Conservation (phyloP, 768 basidiomycete species). For the Tephrocybe rancida region DNA sequence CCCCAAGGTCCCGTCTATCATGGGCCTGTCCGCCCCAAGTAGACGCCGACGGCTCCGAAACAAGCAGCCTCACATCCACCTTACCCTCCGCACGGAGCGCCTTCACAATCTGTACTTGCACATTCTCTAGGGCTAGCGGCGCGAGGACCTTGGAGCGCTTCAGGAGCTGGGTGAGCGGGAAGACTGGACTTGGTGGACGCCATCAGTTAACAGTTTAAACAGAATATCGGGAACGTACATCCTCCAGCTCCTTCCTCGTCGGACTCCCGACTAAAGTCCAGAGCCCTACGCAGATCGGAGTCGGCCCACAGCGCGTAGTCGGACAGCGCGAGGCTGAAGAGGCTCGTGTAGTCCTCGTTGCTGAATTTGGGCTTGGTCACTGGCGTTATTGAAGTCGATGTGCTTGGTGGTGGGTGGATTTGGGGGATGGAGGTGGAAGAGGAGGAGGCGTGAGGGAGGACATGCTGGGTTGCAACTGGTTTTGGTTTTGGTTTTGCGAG, state of each 20-base stretch:
- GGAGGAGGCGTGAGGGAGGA: not conserved
- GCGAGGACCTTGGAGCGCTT: slow-evolving; percentile 37
- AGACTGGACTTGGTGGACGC: slow-evolving; percentile 52
- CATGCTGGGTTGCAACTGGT: not conserved
- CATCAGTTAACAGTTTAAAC: slow-evolving; percentile 18
- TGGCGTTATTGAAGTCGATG: not conserved
- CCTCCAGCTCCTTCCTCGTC: slow-evolving; percentile 17
- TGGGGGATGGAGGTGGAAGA: not conserved
- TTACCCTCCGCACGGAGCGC: slow-evolving; percentile 54
- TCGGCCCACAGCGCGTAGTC: slow-evolving; percentile 72
- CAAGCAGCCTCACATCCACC: slow-evolving; percentile 65
- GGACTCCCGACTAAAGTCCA: slow-evolving; percentile 37
- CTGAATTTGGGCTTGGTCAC: slow-evolving; percentile 11
- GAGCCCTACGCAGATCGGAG: slow-evolving; percentile 49
- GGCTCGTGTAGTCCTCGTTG: slow-evolving; percentile 46
- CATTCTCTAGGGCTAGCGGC: slow-evolving; percentile 26
- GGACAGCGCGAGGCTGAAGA: slow-evolving; percentile 66
- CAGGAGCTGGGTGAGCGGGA: slow-evolving; percentile 60
- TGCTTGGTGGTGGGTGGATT: not conserved
- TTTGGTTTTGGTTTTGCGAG: slow-evolving; percentile 37
- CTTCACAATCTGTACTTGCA: slow-evolving; percentile 56
- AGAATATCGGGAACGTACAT: slow-evolving; percentile 44
- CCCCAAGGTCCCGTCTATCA: slow-evolving; percentile 48
- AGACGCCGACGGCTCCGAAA: slow-evolving; percentile 43
- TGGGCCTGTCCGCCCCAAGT: slow-evolving; percentile 27